Evolutionary conservation across 352 stramenopile genomes (phyloP).

Genomic region (Globisporangium parvum): DNA sequence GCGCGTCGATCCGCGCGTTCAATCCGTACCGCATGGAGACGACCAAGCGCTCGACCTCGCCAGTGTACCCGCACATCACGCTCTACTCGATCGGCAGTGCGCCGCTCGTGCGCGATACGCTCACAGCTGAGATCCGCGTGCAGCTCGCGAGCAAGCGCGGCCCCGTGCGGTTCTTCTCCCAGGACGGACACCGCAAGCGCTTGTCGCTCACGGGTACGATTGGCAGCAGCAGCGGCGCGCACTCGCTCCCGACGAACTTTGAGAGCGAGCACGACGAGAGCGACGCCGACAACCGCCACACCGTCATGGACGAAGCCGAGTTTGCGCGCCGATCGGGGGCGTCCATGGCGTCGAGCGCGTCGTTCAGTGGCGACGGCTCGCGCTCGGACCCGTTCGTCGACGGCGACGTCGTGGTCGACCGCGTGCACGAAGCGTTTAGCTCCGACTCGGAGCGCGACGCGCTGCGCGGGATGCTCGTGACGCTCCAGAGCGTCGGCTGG

Average conservation of each 20-base stretch:
- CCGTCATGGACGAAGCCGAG: slow-evolving; percentile 9
- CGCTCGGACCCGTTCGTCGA: slow-evolving; percentile 49
- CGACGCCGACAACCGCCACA: slow-evolving; percentile 6
- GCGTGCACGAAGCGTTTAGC: slow-evolving; percentile 53
- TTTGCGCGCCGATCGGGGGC: slow-evolving; percentile 8
- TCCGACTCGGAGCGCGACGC: slow-evolving; percentile 55
- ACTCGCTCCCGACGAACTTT: slow-evolving; percentile 1
- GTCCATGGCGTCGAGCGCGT: slow-evolving; percentile 4
- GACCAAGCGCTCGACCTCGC: slow-evolving; percentile 38
- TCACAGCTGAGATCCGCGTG: slow-evolving; percentile 16
- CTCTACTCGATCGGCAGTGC: slow-evolving; percentile 48
- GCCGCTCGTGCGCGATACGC: slow-evolving; percentile 49
- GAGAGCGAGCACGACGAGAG: slow-evolving; percentile 4
- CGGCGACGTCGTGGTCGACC: slow-evolving; percentile 55
- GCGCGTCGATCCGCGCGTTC: slow-evolving; percentile 62
- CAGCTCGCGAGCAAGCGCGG: slow-evolving; percentile 37
- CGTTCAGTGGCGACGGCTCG: slow-evolving; percentile 13
- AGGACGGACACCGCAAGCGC: slow-evolving; percentile 9
- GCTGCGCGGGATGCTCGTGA: slow-evolving; percentile 69
- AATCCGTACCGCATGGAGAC: slow-evolving; percentile 67
- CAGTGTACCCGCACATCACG: slow-evolving; percentile 66
- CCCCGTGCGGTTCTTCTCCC: slow-evolving; percentile 19
- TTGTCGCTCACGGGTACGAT: slow-evolving; percentile 7
- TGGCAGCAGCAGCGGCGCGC: background rate
- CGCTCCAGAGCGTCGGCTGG: slow-evolving; percentile 68